Evolutionary conservation across 306 rosid genomes (phyloP).

Genomic region (Urtica urens): DNA sequence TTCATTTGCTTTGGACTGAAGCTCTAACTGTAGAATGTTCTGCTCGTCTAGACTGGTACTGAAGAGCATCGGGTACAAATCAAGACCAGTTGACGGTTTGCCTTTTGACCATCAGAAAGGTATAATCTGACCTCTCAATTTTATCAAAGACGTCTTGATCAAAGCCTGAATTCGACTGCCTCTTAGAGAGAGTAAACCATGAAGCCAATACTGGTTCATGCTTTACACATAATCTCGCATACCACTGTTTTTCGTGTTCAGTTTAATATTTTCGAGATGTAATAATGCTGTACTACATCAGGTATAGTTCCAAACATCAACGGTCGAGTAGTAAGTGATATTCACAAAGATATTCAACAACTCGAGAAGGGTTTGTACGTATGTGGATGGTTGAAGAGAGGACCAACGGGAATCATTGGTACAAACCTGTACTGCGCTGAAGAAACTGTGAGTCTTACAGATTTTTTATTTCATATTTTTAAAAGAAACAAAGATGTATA

Average conservation of each 20-base stretch:
- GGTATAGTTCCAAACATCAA: conserved; percentile 74
- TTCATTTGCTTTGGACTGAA: too few relatives aligned
- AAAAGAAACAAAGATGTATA: too few relatives aligned
- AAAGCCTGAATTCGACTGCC: background rate
- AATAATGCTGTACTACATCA: too few relatives aligned
- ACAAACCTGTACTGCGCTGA: conserved; percentile 83
- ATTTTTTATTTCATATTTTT: too few relatives aligned
- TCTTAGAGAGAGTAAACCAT: background rate
- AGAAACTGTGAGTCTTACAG: conserved; percentile 91
- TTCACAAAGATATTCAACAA: conserved; percentile 26
- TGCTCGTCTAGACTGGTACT: conserved; percentile 51
- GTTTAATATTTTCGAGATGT: too few relatives aligned
- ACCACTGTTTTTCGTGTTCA: too few relatives aligned
- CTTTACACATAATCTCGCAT: too few relatives aligned
- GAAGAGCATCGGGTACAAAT: conserved; percentile 93
- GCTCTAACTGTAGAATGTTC: conserved; percentile 9
- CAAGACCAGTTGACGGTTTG: conserved; percentile 69
- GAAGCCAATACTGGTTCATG: background rate
- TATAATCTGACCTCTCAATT: conserved; percentile 9
- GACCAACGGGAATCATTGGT: conserved; percentile 93
- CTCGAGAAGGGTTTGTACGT: conserved; percentile 75
- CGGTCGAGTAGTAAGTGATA: conserved; percentile 59
- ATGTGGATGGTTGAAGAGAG: conserved; percentile 96
- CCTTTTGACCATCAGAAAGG: conserved; percentile 81
- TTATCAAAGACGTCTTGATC: background rate